A percentile compares a stretch with the other conserved stretches of the same genome.
Evolutionary conservation across 805 yeast species (phyloP).

Genomic region (Teunomyces pallodes): DNA sequence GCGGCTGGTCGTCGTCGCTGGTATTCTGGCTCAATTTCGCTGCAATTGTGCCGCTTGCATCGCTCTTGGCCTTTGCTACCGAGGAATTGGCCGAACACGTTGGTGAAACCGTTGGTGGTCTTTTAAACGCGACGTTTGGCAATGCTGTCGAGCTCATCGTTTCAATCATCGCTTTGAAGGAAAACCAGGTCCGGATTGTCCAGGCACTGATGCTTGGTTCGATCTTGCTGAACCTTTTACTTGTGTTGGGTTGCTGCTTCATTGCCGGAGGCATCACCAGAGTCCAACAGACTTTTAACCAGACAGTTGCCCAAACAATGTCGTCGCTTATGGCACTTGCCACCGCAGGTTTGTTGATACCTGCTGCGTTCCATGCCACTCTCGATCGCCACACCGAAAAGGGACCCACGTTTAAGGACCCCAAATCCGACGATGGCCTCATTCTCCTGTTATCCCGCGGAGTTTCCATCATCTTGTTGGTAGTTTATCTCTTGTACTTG

Average conservation of each 20-base stretch:
- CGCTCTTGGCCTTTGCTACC: constrained; percentile 86
- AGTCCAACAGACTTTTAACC: constrained; percentile 84
- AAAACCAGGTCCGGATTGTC: constrained; percentile 88
- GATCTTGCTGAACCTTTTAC: constrained; percentile 78
- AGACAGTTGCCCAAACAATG: constrained; percentile 98
- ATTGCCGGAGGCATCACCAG: constrained; percentile 88
- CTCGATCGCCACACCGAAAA: constrained; percentile 19
- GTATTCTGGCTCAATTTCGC: constrained; percentile 75
- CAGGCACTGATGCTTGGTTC: constrained; percentile 98
- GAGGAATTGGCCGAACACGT: constrained; percentile 86
- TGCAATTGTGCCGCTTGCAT: constrained; percentile 91
- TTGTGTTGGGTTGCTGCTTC: constrained; percentile 95
- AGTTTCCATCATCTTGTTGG: constrained; percentile 73
- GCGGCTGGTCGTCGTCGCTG: constrained; percentile 52
- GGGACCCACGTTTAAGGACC: too few relatives aligned
- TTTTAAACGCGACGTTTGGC: constrained; percentile 95
- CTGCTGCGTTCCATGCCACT: constrained; percentile 93
- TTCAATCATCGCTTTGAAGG: constrained; percentile 80
- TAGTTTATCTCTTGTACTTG: constrained; percentile 75
- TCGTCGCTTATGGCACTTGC: constrained; percentile 88
- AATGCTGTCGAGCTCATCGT: constrained; percentile 97
- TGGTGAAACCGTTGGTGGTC: constrained; percentile 91
- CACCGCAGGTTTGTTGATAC: constrained; percentile 82
- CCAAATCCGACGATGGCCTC: constrained; percentile 12
- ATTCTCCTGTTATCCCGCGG: constrained; percentile 81